Base-by-base conservation (phyloP, 495 filamentous ascomycete species). In the Monascus purpureus region DNA sequence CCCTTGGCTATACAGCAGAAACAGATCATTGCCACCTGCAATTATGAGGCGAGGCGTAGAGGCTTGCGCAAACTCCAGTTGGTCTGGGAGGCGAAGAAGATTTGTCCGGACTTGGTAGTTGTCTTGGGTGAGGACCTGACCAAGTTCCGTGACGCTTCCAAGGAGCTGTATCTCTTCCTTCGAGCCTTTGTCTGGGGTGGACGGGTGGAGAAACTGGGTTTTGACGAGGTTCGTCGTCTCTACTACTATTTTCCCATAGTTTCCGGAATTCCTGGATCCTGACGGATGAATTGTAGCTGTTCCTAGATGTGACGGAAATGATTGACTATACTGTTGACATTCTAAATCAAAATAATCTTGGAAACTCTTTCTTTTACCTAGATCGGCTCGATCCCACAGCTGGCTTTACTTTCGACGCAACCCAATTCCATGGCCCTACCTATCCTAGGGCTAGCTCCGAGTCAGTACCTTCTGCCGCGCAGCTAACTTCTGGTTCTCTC, bases 11-110 rank as follows among this genome's bases (percentile, higher is more conserved):
- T 83, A 22, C 75, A 81, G 49, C 78, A 83, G 57, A 94, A 94
- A 57, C 78, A 82, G 44, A 93, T 94, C 27, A 71, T 94, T 16
- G 87, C 86, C 26, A 96, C 88, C 3, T 93, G 85, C 66, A 94
- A 96, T 56, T 94, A 94, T 50, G 82, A 80, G 46, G 88, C 88
- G 5, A 72, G 88, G 4, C 46, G 61, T 18, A 61, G 73, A 20
- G 88, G 88, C 16, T 63, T 94, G 24, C 67, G 67, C 55, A 94
- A 96, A 59, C 63, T 95, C 17, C 80, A 86, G 55, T 63, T 82
- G 23, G 79, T 94, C 53, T 65, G 57, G 29, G 82, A 93, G 40
- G 88, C 87, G 2, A 81, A 73, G 51, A 72, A 72, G 42, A 58
- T 75, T 34, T 90, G 83, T 45, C 85, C 87, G 0, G 82, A 92